Evolutionary conservation across 1,139 yeast species (phyloP), one percentile per base, ranked within the genome.

Genomic region (Geotrichum cucujoidarum): DNA sequence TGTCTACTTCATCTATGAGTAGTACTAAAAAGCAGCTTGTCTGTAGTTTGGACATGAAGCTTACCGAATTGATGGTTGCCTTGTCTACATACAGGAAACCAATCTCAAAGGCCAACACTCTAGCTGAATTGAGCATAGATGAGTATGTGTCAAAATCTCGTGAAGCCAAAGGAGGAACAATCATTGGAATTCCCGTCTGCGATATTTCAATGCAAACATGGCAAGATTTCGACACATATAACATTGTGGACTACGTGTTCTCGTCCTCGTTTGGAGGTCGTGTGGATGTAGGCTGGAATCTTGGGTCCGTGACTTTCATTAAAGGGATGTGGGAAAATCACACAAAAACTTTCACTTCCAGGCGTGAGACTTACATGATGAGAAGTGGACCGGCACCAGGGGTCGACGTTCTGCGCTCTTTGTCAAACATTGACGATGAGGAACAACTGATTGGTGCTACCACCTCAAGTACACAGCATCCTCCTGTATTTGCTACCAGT

Each of bases 241-340:
- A 71, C 10, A 57, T 74, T 3, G 75, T 89, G 45, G 84, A 84
- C 57, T 87, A 81, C 59, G 68, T 75, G 3, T 90, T 77, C 61
- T 75, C 73, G 43, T 81, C 92, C 32, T 72, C 81, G 1, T 88
- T 92, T 69, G 95, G 89, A 10, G 96, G 95, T 27, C 79, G 88
- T 10, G 95, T 92, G 39, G 95, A 88, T 54, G 81, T 92, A 2
- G 77, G 89, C 39, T 92, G 97, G 97, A 92, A 92, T 62, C 69
- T 92, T 42, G 97, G 97, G 0, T 83, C 95, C 0, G 82, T 90
- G n/a, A 86, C 85, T 58, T 88, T 88, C 56, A 87, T 92, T 33
- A 74, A 95, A 39, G 95, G 88, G 57, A 88, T 92, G 95, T 86
- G 84, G 83, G 73, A 83, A 11, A 78, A 89, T 2, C 96, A 90